Evolutionary conservation across 1,284 basidiomycete species (phyloP).

Genomic region (Takashimella koratensis): DNA sequence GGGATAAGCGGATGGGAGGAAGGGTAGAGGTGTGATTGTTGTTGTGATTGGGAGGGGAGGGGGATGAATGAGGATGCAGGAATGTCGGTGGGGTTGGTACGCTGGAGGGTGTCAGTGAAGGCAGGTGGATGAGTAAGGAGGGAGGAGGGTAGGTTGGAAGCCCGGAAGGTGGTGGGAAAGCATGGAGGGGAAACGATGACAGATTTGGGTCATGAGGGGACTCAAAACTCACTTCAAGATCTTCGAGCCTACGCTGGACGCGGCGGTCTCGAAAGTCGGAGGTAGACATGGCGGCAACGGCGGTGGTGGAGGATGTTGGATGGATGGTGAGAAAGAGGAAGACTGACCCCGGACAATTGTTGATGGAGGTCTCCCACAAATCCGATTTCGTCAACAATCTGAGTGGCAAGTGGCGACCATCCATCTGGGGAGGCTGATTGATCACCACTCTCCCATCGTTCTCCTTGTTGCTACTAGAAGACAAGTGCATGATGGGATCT

Average conservation of each 20-base stretch:
- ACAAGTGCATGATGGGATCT: not conserved
- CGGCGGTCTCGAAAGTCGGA: conserved; percentile 38
- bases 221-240: conserved; percentile 41
- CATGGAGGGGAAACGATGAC: not conserved
- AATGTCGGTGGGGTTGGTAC: conserved; percentile 47
- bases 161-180: not conserved
- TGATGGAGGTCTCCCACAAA: no score
- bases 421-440: no score
- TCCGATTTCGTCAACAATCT: no score
- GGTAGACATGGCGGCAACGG: not conserved
- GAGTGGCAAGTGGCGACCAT: no score
- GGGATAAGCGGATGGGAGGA: no score
- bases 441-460: not conserved
- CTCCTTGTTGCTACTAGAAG: not conserved
- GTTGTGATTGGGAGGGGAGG: not conserved
- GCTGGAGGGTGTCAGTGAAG: conserved; percentile 20
- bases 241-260: conserved; percentile 37
- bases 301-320: not conserved
- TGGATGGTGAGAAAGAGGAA: not conserved
- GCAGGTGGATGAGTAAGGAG: not conserved
- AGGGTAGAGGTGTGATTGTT: no score
- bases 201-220: not conserved
- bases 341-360: not conserved
- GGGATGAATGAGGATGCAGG: conserved; percentile 40
- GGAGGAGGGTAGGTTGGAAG: not conserved